Base-by-base conservation (phyloP, 2,329 filamentous ascomycete genomes). In the Fusarium sarcochroum region DNA sequence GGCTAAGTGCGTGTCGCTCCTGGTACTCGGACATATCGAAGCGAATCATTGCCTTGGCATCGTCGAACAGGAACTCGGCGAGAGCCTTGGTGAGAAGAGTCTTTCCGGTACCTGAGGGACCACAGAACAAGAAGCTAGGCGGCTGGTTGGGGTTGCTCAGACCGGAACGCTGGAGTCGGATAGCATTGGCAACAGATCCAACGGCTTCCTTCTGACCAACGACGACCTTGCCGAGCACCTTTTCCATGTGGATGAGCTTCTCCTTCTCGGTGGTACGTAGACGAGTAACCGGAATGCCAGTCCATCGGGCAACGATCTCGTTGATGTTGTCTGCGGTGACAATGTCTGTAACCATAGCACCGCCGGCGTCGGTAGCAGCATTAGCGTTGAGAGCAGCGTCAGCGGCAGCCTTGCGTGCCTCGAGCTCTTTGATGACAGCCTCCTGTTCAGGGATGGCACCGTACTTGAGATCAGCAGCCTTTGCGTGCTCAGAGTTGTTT, bases 21-120 rank as follows among this genome's bases (percentile, higher is more conserved):
- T 99, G 97, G 80, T 99, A 99, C 81, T 99, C 96, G 7, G 95
- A 98, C 96, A 99, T 99, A 79, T 99, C 96, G 83, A 99, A 97
- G 38, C 96, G 92, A 74, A 99, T 97, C 96, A 99, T 98, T 34
- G 95, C 86, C 84, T 98, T 98, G 25, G 95, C 83, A 73, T 99
- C 96, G 77, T 99, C 96, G 83, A 99, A 99, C 27, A 99, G 85
- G 84, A 99, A 99, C 80, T 99, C 96, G 48, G 96, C 96, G 62
- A 99, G 86, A 17, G 95, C 96, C 82, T 99, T 99, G 69, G 95
- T 98, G 59, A 99, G 89, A 20, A 99, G 85, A 18, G 96, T 99
- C 84, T 99, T 99, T 85, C 96, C 96, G 14, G 96, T 99, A 84
- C 96, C 96, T 0, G 95, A 98, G 15, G 96, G 96, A 84, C 96